phyloP scores from a whole-genome alignment of 2,329 filamentous ascomycete genomes.

The Ceratocystis albifundus region DNA sequence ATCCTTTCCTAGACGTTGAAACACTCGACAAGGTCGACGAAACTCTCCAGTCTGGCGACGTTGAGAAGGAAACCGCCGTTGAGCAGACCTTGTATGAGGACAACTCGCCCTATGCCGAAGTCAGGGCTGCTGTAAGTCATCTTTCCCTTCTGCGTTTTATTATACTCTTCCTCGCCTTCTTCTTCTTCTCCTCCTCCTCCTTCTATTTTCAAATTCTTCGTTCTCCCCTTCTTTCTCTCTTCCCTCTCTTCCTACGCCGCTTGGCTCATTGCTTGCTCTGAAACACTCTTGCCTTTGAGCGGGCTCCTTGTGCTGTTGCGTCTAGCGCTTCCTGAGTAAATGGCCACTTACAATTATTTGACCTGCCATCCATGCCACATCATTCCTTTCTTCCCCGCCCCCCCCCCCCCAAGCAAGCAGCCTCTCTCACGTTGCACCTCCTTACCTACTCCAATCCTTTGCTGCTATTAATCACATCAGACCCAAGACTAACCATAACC shows the following conservation, averaged over 20 bases:
- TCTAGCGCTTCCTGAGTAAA: too few species aligned
- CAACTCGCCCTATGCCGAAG: constrained; percentile 46
- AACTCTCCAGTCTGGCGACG: constrained; percentile 35
- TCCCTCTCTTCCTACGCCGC: not conserved
- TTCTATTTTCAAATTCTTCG: constrained; percentile 31
- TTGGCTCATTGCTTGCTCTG: too few species aligned
- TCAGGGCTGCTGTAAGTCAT: constrained; percentile 29
- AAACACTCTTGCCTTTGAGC: too few species aligned
- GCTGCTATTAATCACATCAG: too few species aligned
- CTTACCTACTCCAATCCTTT: not conserved
- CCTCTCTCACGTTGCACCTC: not conserved
- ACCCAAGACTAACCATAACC: too few species aligned
- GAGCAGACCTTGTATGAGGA: constrained; percentile 40
- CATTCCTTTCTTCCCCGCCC: too few species aligned
- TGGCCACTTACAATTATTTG: too few species aligned
- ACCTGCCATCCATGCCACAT: too few species aligned
- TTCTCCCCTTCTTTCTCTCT: not conserved
- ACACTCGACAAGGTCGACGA: constrained; percentile 42
- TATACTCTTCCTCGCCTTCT: constrained; percentile 24
- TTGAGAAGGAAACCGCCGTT: constrained; percentile 36
- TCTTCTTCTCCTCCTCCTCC: not conserved
- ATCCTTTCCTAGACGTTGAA: constrained; percentile 45
- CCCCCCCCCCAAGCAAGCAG: too few species aligned
- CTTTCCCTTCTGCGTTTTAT: constrained; percentile 35
- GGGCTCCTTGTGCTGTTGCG: too few species aligned